These are phyloP conservation scores for Plectosphaerella plurivora DNA, from an alignment of 2,329 filamentous ascomycete genomes.

Conservation along the genomic window DNA sequence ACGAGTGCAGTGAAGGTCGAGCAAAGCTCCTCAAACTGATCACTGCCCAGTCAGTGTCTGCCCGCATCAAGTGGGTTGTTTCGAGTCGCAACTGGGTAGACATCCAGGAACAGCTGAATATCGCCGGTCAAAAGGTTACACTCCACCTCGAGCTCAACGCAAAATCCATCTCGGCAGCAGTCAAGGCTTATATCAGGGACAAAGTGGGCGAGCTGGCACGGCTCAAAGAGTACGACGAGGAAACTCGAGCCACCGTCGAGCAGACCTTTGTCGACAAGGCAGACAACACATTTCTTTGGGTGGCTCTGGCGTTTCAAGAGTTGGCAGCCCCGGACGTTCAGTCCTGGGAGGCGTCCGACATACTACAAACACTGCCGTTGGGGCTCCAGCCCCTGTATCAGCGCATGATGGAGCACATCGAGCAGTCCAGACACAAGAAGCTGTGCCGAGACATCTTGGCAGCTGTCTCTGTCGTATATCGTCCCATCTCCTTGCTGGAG, in stretches of 20 bases:
- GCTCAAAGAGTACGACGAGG: slow-evolving; percentile 3
- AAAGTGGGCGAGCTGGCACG: slow-evolving; percentile 20
- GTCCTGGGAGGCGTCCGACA: background rate
- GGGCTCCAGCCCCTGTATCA: background rate
- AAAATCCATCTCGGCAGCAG: slow-evolving; percentile 22
- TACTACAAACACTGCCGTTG: background rate
- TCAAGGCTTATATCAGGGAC: slow-evolving; percentile 27
- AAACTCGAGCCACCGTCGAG: slow-evolving; percentile 4
- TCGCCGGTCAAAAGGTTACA: slow-evolving; percentile 12
- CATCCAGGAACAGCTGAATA: slow-evolving; percentile 27
- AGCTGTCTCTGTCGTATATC: background rate
- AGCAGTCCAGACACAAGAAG: background rate
- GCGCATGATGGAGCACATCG: background rate
- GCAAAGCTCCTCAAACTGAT: slow-evolving; percentile 8
- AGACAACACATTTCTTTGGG: slow-evolving; percentile 34
- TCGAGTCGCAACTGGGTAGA: slow-evolving; percentile 34
- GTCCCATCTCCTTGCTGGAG: background rate
- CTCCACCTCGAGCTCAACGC: slow-evolving; percentile 31
- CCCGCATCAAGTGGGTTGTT: slow-evolving; percentile 34
- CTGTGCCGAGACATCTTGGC: background rate
- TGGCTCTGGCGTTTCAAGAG: slow-evolving; percentile 17
- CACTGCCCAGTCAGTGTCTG: slow-evolving; percentile 7
- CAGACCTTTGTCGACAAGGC: slow-evolving; percentile 22
- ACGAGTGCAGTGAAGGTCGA: slow-evolving; percentile 3
- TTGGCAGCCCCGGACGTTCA: slow-evolving; percentile 2